Percentiles rank a stretch among this genome's conserved stretches.
Conservation (phyloP, 2,329 filamentous ascomycete genomes). For the Ceratocystiopsis minuta region DNA sequence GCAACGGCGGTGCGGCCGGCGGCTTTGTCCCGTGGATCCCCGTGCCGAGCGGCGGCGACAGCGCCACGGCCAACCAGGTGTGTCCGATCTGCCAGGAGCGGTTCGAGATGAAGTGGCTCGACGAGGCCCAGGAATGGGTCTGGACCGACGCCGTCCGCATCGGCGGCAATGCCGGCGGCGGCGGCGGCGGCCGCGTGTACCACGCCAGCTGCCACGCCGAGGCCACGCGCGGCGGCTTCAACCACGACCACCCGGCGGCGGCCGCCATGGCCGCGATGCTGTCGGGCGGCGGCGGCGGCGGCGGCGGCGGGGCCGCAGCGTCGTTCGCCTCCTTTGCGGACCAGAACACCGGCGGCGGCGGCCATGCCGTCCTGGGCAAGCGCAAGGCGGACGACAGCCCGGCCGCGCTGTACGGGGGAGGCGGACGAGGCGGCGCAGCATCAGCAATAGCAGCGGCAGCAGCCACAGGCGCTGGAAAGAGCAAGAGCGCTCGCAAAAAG, state of each 20-base stretch:
- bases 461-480: background rate
- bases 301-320: constrained; percentile 12
- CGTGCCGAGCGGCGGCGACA: constrained; percentile 54
- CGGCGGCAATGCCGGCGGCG: no score
- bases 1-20: constrained; percentile 24
- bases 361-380: constrained; percentile 11
- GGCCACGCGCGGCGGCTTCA: constrained; percentile 45
- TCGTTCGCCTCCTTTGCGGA: no score
- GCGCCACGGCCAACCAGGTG: constrained; percentile 49
- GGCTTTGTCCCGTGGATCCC: constrained; percentile 54
- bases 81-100: constrained; percentile 94
- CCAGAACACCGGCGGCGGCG: constrained; percentile 13
- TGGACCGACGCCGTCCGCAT: constrained; percentile 79
- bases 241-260: constrained; percentile 11
- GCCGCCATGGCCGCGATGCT: constrained; percentile 6
- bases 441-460: background rate
- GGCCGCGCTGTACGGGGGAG: background rate
- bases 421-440: no score
- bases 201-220: constrained; percentile 83
- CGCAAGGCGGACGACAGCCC: constrained; percentile 3
- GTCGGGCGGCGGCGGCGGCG: background rate
- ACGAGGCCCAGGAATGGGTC: constrained; percentile 89
- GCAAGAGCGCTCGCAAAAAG: constrained; percentile 6
- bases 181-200: constrained; percentile 52
- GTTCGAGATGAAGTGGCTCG: constrained; percentile 82